Base-by-base conservation (phyloP, 495 filamentous ascomycete genomes). In the Penicillium riverlandense region DNA sequence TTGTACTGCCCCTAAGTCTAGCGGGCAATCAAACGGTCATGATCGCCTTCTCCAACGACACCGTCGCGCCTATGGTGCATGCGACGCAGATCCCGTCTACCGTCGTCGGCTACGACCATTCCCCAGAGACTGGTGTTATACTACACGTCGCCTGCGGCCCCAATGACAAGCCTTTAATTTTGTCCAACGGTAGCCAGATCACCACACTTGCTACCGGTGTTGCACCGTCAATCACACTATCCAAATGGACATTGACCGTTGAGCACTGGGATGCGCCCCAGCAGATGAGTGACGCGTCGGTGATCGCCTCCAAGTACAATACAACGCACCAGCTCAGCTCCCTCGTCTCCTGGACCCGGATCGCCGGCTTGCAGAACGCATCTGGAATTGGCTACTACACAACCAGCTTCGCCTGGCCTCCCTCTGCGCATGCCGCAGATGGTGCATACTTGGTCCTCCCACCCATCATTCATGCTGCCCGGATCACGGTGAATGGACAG, bases 341-440 rank as follows among this genome's bases (percentile, higher is more conserved):
- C 3, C 55, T 72, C 0, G 29, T 63, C 5, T 61, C 70, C 0
- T 75, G 71, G 71, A 54, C 50, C 0, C 38, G 62, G 4, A 68
- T 87, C 12, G 79, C 82, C 16, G 70, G 72, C 50, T 61, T 77
- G 1, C 76, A 70, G 44, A 86, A 86, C 48, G 63, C 83, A 7
- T 84, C 83, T 44, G 82, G 80, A 1, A 65, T 75, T 3, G 78
- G 72, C 0, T 70, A 86, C 22, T 85, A 82, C 55, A 58, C 66
- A 1, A 57, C 52, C 1, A 54, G 56, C 1, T 62, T 79, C 29
- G 45, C 34, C 7, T 67, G 70, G 47, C 58, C 67, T 3, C 54
- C 64, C 8, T 27, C 46, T 7, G 35, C 35, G 7, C 33, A 35
- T 14, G 3, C 35, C 2, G 46, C 37, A 1, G 52, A 50, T 32